phyloP scores from a whole-genome alignment of 2,329 filamentous ascomycete genomes.

The Colletotrichum salicis region DNA sequence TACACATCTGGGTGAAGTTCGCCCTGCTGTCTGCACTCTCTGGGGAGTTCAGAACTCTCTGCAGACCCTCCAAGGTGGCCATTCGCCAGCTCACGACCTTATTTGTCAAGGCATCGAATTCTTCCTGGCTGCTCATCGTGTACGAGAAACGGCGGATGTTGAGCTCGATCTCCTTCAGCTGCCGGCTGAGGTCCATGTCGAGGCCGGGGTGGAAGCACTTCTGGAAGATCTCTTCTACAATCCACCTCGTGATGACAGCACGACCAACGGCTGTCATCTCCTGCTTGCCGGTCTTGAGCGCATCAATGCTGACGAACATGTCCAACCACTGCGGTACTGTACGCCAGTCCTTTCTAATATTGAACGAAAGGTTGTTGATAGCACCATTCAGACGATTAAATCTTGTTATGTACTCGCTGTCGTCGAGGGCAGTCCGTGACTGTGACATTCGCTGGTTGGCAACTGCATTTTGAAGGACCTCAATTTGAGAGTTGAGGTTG shows the following conservation, averaged over 20 bases:
- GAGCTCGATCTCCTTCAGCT: constrained; percentile 86
- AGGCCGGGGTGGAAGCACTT: constrained; percentile 92
- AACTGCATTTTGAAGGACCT: constrained; percentile 95
- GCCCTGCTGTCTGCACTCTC: constrained; percentile 74
- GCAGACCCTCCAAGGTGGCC: constrained; percentile 90
- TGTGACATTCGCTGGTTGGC: constrained; percentile 95
- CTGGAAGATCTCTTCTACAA: constrained; percentile 91
- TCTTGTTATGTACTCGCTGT: constrained; percentile 89
- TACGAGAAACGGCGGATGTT: constrained; percentile 85
- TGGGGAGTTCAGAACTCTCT: constrained; percentile 73
- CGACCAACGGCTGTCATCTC: constrained; percentile 98
- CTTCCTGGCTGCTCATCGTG: constrained; percentile 80
- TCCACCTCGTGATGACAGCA: constrained; percentile 87
- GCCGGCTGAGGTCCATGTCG: constrained; percentile 77
- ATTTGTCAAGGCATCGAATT: constrained; percentile 85
- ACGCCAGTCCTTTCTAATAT: constrained; percentile 95
- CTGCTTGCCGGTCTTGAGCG: constrained; percentile 86
- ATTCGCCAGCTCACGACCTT: constrained; percentile 95
- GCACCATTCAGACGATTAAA: constrained; percentile 93
- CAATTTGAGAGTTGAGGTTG: constrained; percentile 85
- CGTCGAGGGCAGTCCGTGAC: constrained; percentile 92
- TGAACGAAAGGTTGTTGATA: constrained; percentile 94
- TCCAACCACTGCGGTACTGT: constrained; percentile 83
- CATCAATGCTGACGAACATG: constrained; percentile 84
- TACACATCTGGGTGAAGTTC: constrained; percentile 76